Conservation (phyloP, 2,329 filamentous ascomycete genomes). For the Akanthomyces dipterigenus region DNA sequence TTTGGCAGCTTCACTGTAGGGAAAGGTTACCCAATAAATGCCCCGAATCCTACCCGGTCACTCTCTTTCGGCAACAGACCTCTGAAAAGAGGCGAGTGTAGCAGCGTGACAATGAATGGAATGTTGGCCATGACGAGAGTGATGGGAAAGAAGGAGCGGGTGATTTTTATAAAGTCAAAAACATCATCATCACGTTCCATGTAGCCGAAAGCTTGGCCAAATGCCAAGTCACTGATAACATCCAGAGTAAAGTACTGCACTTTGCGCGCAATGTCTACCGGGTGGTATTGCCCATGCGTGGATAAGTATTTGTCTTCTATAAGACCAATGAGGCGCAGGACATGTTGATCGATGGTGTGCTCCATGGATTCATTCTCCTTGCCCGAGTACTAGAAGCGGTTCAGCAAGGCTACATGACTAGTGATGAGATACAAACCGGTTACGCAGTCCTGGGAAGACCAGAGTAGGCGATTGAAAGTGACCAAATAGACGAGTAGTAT, state of each 20-base stretch:
- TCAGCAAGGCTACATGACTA: too few species aligned
- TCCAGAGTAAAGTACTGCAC: conserved; percentile 50
- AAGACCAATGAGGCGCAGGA: conserved; percentile 34
- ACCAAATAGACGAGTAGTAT: too few species aligned
- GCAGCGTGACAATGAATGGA: conserved; percentile 33
- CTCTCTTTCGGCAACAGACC: conserved; percentile 18
- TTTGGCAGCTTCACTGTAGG: background rate
- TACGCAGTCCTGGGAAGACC: too few species aligned
- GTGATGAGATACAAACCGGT: too few species aligned
- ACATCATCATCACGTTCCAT: conserved; percentile 41
- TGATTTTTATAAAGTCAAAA: conserved; percentile 41
- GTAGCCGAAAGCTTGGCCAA: conserved; percentile 45
- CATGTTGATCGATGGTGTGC: conserved; percentile 38
- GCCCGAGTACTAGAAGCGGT: conserved; percentile 38
- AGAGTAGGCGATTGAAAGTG: too few species aligned
- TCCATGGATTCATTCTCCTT: conserved; percentile 39
- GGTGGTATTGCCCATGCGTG: conserved; percentile 25
- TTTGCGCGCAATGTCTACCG: conserved; percentile 40
- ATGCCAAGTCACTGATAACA: conserved; percentile 46
- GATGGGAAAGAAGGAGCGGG: conserved; percentile 34
- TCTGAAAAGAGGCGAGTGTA: conserved; percentile 35
- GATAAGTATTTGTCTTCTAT: conserved; percentile 34
- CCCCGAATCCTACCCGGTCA: background rate
- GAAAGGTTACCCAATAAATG: background rate
- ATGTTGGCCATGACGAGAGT: conserved; percentile 37